Percentiles rank a stretch among this genome's conserved stretches.
These are phyloP conservation scores for Myxozyma vanderwaltii DNA, from an alignment of 805 yeast genomes.

Conservation along the genomic window DNA sequence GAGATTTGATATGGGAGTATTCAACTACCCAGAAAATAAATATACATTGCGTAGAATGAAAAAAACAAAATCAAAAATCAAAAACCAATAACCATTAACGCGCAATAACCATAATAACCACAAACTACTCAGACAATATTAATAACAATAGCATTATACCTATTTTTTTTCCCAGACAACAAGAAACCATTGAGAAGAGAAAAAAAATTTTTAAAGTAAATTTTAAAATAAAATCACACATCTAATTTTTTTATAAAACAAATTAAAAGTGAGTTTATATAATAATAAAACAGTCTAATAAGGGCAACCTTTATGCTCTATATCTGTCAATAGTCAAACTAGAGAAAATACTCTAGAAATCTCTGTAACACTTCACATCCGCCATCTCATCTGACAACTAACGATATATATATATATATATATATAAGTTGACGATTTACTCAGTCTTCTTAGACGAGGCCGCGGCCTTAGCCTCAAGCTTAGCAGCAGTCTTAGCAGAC, in stretches of 20 bases:
- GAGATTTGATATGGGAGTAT: background rate
- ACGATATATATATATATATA: too few species aligned
- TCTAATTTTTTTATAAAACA: too few species aligned
- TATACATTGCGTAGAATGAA: background rate
- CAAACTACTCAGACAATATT: background rate
- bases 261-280: too few species aligned
- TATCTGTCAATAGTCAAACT: too few species aligned
- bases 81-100: too few species aligned
- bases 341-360: too few species aligned
- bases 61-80: background rate
- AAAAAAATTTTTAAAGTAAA: too few species aligned
- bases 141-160: background rate
- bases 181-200: background rate
- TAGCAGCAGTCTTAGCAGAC: slow-evolving; percentile 44
- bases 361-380: too few species aligned
- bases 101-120: too few species aligned
- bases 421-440: slow-evolving; percentile 4
- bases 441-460: slow-evolving; percentile 29
- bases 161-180: background rate
- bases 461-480: slow-evolving; percentile 43
- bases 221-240: too few species aligned
- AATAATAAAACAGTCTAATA: background rate
- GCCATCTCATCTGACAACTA: too few species aligned
- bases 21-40: slow-evolving; percentile 7
- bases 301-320: too few species aligned